Conservation (phyloP, 768 basidiomycete species). For the Neoboletus magnificus region DNA sequence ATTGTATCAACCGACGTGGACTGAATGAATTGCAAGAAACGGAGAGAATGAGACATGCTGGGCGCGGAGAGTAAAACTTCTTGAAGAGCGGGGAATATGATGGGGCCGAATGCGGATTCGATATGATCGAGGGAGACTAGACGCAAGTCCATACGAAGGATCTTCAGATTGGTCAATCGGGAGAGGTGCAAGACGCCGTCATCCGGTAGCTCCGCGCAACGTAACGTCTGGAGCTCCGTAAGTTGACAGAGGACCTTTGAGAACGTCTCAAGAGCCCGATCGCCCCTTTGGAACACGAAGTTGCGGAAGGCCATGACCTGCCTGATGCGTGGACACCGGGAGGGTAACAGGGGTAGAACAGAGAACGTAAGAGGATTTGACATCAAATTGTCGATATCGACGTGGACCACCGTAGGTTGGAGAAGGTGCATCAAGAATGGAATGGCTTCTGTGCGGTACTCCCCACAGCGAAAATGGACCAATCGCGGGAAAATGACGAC, state of each 20-base stretch:
- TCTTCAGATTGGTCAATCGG: slow-evolving; percentile 18
- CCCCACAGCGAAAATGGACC: slow-evolving; percentile 28
- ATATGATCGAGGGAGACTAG: slow-evolving; percentile 20
- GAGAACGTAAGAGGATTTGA: slow-evolving; percentile 18
- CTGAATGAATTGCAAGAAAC: slow-evolving; percentile 26
- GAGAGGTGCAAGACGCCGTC: slow-evolving; percentile 21
- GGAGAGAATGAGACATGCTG: slow-evolving; percentile 21
- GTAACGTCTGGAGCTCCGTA: slow-evolving; percentile 20
- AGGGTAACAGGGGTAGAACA: slow-evolving; percentile 21
- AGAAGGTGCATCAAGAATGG: slow-evolving; percentile 26
- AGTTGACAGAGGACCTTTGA: slow-evolving; percentile 23
- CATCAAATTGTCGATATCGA: slow-evolving; percentile 30
- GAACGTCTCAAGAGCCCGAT: slow-evolving; percentile 23
- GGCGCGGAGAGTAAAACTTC: slow-evolving; percentile 23
- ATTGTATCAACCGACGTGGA: slow-evolving; percentile 29
- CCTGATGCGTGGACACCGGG: slow-evolving; percentile 22
- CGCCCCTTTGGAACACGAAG: slow-evolving; percentile 25
- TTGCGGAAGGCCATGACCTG: slow-evolving; percentile 30
- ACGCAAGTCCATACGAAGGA: slow-evolving; percentile 28
- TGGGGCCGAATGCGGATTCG: slow-evolving; percentile 12
- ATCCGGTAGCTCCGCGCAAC: slow-evolving; percentile 28
- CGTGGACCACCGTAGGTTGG: slow-evolving; percentile 23
- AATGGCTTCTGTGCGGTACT: slow-evolving; percentile 20
- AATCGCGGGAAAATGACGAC: slow-evolving; percentile 24
- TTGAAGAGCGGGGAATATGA: slow-evolving; percentile 21